Percentiles rank a stretch among this genome's conserved stretches.
Conservation (phyloP, 768 basidiomycete genomes). For the Panus rudis region DNA sequence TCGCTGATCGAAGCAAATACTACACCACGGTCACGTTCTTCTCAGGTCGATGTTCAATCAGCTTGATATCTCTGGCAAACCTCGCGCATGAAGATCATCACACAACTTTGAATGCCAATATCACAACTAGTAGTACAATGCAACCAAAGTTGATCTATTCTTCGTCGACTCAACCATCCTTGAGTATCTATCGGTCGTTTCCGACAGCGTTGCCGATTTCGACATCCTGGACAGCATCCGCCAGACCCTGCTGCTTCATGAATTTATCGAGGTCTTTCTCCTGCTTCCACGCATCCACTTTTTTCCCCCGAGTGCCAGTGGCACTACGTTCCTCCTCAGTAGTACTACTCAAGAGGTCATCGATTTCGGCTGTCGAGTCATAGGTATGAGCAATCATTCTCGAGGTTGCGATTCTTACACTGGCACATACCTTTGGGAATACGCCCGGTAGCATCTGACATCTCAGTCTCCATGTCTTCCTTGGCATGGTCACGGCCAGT, state of each 20-base stretch:
- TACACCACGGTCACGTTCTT: too few relatives aligned
- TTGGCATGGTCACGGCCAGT: conserved; percentile 10
- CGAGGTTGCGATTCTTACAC: neutral
- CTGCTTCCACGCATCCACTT: conserved; percentile 19
- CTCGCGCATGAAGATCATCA: too few relatives aligned
- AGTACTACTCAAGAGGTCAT: conserved; percentile 15
- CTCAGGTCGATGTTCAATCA: too few relatives aligned
- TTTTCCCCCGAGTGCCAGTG: conserved; percentile 18
- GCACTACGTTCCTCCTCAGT: conserved; percentile 13
- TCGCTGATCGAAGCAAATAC: too few relatives aligned
- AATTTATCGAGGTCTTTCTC: conserved; percentile 17
- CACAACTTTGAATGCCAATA: too few relatives aligned
- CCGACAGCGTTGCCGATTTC: too few relatives aligned
- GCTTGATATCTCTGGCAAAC: too few relatives aligned
- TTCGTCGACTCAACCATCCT: too few relatives aligned
- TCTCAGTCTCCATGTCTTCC: conserved; percentile 18
- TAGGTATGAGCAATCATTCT: neutral
- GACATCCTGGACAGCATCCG: conserved; percentile 13
- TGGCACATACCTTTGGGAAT: conserved; percentile 14
- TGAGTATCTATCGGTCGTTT: too few relatives aligned
- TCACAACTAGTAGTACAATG: too few relatives aligned
- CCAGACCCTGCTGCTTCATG: conserved; percentile 11
- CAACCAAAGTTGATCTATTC: too few relatives aligned
- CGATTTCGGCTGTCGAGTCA: conserved; percentile 15
- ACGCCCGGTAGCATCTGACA: conserved; percentile 14